phyloP scores from a whole-genome alignment of 2,329 filamentous ascomycete species.

The Colletotrichum australisinense region DNA sequence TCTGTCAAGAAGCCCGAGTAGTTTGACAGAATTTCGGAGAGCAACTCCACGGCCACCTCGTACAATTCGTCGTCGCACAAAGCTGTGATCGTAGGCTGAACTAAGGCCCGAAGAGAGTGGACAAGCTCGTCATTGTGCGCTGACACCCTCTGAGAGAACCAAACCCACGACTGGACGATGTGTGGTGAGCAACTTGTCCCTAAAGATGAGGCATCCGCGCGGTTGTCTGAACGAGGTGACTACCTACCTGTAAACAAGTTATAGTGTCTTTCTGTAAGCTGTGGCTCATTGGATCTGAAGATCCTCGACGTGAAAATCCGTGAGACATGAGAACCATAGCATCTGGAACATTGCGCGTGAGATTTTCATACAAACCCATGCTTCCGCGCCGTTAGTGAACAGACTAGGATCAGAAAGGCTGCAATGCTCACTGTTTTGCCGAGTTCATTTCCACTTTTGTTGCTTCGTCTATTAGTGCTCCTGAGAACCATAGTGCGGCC shows the following conservation, averaged over 20 bases:
- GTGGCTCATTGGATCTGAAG: conserved; percentile 40
- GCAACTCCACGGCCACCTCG: conserved; percentile 70
- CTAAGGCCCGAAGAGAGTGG: conserved; percentile 68
- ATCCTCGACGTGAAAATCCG: conserved; percentile 43
- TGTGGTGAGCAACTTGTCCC: conserved; percentile 6
- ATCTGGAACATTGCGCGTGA: conserved; percentile 54
- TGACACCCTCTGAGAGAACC: conserved; percentile 76
- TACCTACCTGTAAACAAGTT: conserved; percentile 68
- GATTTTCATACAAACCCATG: conserved; percentile 51
- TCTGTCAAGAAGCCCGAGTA: conserved; percentile 72
- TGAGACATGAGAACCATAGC: conserved; percentile 52
- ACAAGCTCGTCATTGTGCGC: conserved; percentile 67
- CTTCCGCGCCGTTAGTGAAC: conserved; percentile 39
- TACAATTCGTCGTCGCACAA: conserved; percentile 70
- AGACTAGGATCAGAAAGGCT: neutral
- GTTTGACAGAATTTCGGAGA: conserved; percentile 73
- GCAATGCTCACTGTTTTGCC: conserved; percentile 61
- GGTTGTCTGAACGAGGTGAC: neutral
- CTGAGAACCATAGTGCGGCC: conserved; percentile 73
- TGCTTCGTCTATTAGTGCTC: conserved; percentile 73
- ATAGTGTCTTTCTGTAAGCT: conserved; percentile 66
- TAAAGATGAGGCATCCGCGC: neutral
- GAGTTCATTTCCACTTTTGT: conserved; percentile 74
- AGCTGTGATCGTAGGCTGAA: conserved; percentile 69
- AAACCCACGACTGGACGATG: conserved; percentile 72